These are phyloP conservation scores for Pisolithus orientalis DNA, from an alignment of 768 basidiomycete genomes.

Conservation along the genomic window DNA sequence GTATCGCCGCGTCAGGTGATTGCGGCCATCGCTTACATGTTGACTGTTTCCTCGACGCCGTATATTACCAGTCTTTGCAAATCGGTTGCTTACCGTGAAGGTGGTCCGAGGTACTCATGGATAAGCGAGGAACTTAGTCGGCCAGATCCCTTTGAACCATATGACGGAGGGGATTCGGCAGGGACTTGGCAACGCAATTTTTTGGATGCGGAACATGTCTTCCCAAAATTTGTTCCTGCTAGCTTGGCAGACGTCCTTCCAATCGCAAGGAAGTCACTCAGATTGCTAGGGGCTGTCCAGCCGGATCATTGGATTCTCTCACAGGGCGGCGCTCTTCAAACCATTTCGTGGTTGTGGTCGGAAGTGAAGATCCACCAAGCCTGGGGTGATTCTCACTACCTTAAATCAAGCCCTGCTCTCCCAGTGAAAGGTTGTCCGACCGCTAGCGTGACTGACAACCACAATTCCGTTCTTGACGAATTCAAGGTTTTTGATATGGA, in stretches of 20 bases:
- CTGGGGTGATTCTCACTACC: conserved; percentile 4
- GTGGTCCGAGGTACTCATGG: conserved; percentile 22
- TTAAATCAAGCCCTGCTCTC: not conserved
- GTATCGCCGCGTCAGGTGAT: conserved; percentile 43
- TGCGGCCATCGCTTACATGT: conserved; percentile 60
- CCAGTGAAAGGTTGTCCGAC: not conserved
- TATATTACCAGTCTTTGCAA: conserved; percentile 54
- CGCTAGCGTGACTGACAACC: conserved; percentile 6
- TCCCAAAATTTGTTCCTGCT: conserved; percentile 60
- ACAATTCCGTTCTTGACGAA: conserved; percentile 34
- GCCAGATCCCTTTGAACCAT: conserved; percentile 11
- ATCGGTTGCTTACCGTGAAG: conserved; percentile 48
- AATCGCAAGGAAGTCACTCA: conserved; percentile 63
- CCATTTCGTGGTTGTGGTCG: conserved; percentile 46
- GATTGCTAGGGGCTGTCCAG: conserved; percentile 55
- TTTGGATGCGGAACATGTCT: conserved; percentile 34
- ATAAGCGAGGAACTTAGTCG: conserved; percentile 9
- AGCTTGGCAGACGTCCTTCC: conserved; percentile 48
- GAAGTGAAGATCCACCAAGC: conserved; percentile 8
- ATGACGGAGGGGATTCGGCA: conserved; percentile 29
- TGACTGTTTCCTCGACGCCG: conserved; percentile 55
- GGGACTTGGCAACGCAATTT: conserved; percentile 36
- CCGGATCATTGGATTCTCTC: conserved; percentile 61
- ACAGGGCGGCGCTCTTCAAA: conserved; percentile 20
- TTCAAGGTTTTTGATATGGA: conserved; percentile 63